Evolutionary conservation across 495 filamentous ascomycete species (phyloP).

Genomic region (Annulohypoxylon bovei): DNA sequence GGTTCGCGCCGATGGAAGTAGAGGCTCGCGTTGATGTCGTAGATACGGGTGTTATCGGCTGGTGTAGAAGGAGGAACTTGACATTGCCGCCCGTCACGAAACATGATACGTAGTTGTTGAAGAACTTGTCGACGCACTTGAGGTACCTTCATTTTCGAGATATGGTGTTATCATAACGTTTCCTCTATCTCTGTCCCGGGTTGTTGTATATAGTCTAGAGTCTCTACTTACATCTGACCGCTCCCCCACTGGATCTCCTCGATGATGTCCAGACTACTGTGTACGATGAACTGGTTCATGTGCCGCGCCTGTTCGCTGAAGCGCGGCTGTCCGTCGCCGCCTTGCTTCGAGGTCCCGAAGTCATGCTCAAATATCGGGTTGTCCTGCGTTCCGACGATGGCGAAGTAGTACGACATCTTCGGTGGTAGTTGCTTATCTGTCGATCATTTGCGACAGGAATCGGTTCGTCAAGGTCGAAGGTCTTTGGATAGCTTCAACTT

Average conservation of each 20-base stretch:
- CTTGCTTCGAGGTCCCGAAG: slow-evolving; percentile 93
- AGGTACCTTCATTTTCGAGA: slow-evolving; percentile 73
- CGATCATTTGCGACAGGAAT: slow-evolving; percentile 42
- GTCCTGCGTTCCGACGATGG: slow-evolving; percentile 91
- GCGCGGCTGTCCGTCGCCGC: slow-evolving; percentile 88
- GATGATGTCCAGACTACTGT: slow-evolving; percentile 89
- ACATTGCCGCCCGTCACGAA: slow-evolving; percentile 86
- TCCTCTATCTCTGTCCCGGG: not conserved
- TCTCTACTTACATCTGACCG: slow-evolving; percentile 71
- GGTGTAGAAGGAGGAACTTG: slow-evolving; percentile 91
- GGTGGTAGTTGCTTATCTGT: slow-evolving; percentile 36
- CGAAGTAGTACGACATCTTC: slow-evolving; percentile 95
- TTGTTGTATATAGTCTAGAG: not conserved
- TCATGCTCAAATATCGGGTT: slow-evolving; percentile 95
- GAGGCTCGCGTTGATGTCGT: slow-evolving; percentile 60
- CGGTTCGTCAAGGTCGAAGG: not conserved
- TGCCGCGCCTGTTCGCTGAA: slow-evolving; percentile 87
- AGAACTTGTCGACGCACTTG: slow-evolving; percentile 93
- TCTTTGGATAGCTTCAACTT: slow-evolving; percentile 7
- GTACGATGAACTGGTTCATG: slow-evolving; percentile 97
- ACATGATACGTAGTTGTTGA: slow-evolving; percentile 87
- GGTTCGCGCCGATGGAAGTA: slow-evolving; percentile 79
- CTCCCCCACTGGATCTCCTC: slow-evolving; percentile 94
- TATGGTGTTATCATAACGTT: not conserved
- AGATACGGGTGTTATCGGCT: slow-evolving; percentile 63